phyloP scores from a whole-genome alignment of 2,329 filamentous ascomycete genomes.

The Cladophialophora yegresii region DNA sequence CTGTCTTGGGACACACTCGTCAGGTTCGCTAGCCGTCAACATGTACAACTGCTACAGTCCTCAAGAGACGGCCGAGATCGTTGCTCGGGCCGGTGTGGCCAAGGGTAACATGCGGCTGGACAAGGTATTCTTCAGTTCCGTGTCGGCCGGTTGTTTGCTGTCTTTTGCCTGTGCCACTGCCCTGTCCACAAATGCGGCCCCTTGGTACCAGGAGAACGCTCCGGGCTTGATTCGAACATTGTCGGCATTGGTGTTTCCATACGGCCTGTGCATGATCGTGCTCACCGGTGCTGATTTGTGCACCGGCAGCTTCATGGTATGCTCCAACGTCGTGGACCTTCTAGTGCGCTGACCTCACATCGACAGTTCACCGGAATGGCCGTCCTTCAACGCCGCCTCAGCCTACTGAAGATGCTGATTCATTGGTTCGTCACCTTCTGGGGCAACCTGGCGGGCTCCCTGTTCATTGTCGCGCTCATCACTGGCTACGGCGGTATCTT shows the following conservation, averaged over 20 bases:
- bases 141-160: conserved; percentile 56
- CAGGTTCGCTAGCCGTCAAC: neutral
- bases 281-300: conserved; percentile 54
- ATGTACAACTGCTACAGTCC: neutral
- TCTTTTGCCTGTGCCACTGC: conserved; percentile 54
- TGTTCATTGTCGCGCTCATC: neutral
- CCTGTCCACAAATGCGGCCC: conserved; percentile 50
- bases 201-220: conserved; percentile 55
- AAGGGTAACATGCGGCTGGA: neutral
- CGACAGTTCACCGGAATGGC: neutral
- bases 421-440: neutral
- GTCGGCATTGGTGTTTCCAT: conserved; percentile 52
- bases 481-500: neutral
- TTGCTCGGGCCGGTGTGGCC: neutral
- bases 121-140: conserved; percentile 33
- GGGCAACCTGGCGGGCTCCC: neutral
- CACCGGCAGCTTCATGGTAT: conserved; percentile 52
- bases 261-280: conserved; percentile 55
- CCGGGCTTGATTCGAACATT: conserved; percentile 52
- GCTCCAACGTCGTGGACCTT: neutral
- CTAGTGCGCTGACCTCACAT: neutral
- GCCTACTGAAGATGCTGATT: neutral
- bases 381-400: neutral
- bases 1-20: neutral
- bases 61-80: neutral